These are phyloP conservation scores for Phytopythium kandeliae DNA, from an alignment of 352 stramenopile genomes.

Conservation along the genomic window DNA sequence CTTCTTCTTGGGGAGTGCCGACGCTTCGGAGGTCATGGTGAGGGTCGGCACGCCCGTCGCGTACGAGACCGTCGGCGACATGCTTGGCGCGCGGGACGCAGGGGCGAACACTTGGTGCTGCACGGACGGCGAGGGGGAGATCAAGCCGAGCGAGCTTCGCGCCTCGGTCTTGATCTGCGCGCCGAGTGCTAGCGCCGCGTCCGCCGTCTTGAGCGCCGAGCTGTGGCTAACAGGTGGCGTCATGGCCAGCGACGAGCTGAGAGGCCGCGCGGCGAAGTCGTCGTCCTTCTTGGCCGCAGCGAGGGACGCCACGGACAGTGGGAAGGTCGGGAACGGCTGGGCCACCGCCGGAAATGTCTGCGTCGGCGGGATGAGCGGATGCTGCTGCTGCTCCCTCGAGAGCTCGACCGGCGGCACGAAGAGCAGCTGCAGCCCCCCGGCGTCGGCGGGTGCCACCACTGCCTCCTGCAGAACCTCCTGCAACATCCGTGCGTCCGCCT, in stretches of 20 bases:
- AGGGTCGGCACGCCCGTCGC: constrained; percentile 6
- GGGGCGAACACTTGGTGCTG: constrained; percentile 6
- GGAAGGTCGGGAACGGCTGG: constrained; percentile 11
- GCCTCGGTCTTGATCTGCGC: not conserved
- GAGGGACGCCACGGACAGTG: constrained; percentile 3
- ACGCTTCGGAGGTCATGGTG: not conserved
- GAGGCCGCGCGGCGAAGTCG: constrained; percentile 10
- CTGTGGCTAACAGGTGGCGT: not conserved
- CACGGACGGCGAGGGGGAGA: constrained; percentile 6
- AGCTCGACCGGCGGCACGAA: constrained; percentile 24
- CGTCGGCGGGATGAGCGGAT: constrained; percentile 1
- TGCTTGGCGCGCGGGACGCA: not conserved
- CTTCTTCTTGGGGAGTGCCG: constrained; percentile 37
- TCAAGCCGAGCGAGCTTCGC: not conserved
- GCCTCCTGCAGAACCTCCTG: constrained; percentile 28
- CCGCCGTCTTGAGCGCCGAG: not conserved
- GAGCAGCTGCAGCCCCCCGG: constrained; percentile 20
- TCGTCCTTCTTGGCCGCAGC: not conserved
- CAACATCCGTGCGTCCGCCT: constrained; percentile 34
- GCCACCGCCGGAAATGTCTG: constrained; percentile 4
- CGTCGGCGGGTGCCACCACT: not conserved
- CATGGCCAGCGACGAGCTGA: not conserved
- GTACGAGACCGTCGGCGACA: constrained; percentile 1
- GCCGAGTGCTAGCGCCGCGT: not conserved
- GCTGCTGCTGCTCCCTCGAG: constrained; percentile 5